Conservation (phyloP, 208 protist genomes). For the Phytomonas sp. region DNA sequence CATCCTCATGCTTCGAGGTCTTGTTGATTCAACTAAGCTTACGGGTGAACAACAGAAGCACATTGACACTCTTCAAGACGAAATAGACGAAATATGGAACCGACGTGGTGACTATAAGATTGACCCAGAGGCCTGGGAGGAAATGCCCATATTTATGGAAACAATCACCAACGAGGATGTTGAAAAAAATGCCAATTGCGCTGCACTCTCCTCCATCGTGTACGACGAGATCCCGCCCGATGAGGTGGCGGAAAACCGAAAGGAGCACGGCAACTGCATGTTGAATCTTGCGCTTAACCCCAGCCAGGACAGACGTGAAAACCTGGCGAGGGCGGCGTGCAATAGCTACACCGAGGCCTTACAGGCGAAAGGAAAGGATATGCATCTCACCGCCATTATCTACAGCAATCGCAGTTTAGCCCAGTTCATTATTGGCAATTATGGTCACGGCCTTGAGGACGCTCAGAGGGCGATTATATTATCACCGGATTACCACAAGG, state of each 20-base stretch:
- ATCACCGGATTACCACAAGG: constrained; percentile 73
- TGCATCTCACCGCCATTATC: constrained; percentile 46
- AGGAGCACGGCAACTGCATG: constrained; percentile 76
- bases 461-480: constrained; percentile 74
- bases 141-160: constrained; percentile 89
- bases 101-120: constrained; percentile 78
- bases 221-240: constrained; percentile 81
- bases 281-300: constrained; percentile 74
- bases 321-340: constrained; percentile 68
- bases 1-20: constrained; percentile 25
- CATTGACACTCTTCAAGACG: constrained; percentile 62
- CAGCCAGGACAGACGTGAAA: constrained; percentile 60
- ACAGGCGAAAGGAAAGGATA: constrained; percentile 70
- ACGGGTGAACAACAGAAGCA: constrained; percentile 49
- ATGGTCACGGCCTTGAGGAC: constrained; percentile 74
- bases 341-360: constrained; percentile 83
- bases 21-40: constrained; percentile 36
- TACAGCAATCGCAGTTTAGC: constrained; percentile 82
- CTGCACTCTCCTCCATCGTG: constrained; percentile 70
- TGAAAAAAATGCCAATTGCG: constrained; percentile 62
- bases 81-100: constrained; percentile 86
- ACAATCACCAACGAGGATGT: constrained; percentile 77
- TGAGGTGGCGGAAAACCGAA: constrained; percentile 78
- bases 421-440: constrained; percentile 86
- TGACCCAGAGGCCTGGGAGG: constrained; percentile 77